These are phyloP conservation scores for Solanum chilense DNA, from an alignment of 257 asterid genomes.

Conservation along the genomic window DNA sequence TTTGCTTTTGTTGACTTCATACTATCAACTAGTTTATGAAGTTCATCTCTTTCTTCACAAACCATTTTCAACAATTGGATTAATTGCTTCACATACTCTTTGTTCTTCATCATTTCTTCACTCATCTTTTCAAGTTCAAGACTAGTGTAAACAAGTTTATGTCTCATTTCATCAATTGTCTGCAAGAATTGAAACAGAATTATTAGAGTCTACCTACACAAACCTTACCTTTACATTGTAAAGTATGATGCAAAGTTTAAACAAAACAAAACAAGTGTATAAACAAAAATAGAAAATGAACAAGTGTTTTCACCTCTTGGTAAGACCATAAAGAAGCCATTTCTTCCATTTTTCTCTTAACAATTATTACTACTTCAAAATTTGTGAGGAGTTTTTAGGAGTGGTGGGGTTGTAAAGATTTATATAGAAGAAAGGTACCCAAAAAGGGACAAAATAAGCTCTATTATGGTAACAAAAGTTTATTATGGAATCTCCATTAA, in stretches of 20 bases:
- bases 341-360: constrained; percentile 33
- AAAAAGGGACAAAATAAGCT: constrained; percentile 17
- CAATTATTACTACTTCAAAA: background rate
- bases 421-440: constrained; percentile 31
- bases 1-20: constrained; percentile 2
- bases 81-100: constrained; percentile 28
- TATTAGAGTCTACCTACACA: background rate
- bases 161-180: constrained; percentile 30
- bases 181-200: constrained; percentile 3
- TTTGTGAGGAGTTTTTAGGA: constrained; percentile 4
- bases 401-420: constrained; percentile 7
- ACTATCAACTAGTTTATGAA: constrained; percentile 26
- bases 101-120: constrained; percentile 35
- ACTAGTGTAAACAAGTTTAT: constrained; percentile 37
- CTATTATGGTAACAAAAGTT: constrained; percentile 9
- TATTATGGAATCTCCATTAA: constrained; percentile 28
- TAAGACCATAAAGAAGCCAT: constrained; percentile 52
- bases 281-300: background rate
- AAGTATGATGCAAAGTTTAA: background rate
- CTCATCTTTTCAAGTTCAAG: constrained; percentile 37
- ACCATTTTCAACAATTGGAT: constrained; percentile 29
- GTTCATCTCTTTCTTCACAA: constrained; percentile 48
- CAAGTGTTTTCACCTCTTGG: constrained; percentile 38
- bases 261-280: background rate
- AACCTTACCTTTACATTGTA: background rate